Evolutionary conservation across 2,329 filamentous ascomycete genomes (phyloP).

Genomic region (Plenodomus tracheiphilus): DNA sequence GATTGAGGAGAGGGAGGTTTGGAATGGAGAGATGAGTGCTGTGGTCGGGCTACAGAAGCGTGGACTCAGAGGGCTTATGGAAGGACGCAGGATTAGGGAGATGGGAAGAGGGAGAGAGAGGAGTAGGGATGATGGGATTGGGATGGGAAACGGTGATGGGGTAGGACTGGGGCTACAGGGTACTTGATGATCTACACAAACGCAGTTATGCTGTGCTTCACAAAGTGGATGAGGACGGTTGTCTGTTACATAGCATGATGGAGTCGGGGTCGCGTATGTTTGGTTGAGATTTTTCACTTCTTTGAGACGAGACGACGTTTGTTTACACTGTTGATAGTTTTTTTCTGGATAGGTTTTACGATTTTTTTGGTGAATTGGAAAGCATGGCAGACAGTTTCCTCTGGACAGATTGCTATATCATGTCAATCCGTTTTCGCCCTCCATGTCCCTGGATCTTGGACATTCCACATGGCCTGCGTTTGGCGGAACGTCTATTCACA

Average conservation of each 20-base stretch:
- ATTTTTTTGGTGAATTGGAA: background rate
- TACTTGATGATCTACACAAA: constrained; percentile 5
- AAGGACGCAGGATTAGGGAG: constrained; percentile 83
- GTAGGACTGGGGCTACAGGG: constrained; percentile 35
- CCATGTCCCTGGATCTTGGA: no score
- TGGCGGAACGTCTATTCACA: no score
- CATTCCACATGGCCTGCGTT: no score
- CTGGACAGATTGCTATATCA: no score
- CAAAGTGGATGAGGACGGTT: constrained; percentile 1
- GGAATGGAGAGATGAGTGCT: constrained; percentile 79
- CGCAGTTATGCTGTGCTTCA: background rate
- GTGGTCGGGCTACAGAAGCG: constrained; percentile 96
- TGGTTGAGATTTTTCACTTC: constrained; percentile 1
- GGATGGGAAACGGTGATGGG: constrained; percentile 25
- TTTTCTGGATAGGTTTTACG: background rate
- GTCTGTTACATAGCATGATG: constrained; percentile 12
- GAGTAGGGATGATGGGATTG: constrained; percentile 31
- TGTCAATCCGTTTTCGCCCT: no score
- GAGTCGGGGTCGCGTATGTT: constrained; percentile 5
- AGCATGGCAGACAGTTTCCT: no score
- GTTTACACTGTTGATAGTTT: background rate
- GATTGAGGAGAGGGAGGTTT: constrained; percentile 64
- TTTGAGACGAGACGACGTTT: background rate
- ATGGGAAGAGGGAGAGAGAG: constrained; percentile 53
- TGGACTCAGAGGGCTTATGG: constrained; percentile 89